These are phyloP conservation scores for Apiospora hydei DNA, from an alignment of 2,329 filamentous ascomycete genomes.

Conservation along the genomic window DNA sequence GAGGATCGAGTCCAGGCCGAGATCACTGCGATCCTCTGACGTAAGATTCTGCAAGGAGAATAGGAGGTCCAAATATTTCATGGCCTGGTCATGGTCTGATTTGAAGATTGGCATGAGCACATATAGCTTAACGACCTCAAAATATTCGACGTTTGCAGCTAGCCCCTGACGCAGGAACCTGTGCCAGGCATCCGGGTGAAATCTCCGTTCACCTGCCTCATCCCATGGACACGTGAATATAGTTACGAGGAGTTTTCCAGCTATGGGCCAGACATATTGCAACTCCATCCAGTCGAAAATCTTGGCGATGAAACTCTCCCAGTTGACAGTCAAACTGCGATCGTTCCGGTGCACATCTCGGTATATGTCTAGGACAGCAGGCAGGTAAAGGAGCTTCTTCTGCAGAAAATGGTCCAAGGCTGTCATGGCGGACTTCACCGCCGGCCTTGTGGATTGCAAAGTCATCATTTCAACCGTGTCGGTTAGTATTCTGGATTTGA, in stretches of 20 bases:
- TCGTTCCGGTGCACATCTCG: constrained; percentile 38
- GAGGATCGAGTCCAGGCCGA: constrained; percentile 63
- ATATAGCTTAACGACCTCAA: constrained; percentile 71
- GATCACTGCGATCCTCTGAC: constrained; percentile 51
- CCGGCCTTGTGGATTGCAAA: constrained; percentile 65
- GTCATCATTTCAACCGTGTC: constrained; percentile 66
- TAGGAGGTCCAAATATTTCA: constrained; percentile 65
- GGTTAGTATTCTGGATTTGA: constrained; percentile 56
- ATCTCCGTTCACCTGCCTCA: constrained; percentile 38
- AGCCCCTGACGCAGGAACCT: constrained; percentile 62
- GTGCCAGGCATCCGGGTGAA: constrained; percentile 58
- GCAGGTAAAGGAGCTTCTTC: constrained; percentile 62
- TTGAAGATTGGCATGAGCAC: constrained; percentile 70
- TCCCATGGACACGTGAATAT: constrained; percentile 58
- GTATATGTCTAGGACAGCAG: constrained; percentile 55
- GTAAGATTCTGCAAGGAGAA: constrained; percentile 58
- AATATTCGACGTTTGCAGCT: constrained; percentile 54
- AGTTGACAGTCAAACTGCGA: constrained; percentile 43
- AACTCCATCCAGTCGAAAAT: constrained; percentile 64
- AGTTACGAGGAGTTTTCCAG: constrained; percentile 67
- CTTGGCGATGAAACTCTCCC: constrained; percentile 58
- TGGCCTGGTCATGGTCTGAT: constrained; percentile 58
- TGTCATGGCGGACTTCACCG: constrained; percentile 75
- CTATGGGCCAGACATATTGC: constrained; percentile 64
- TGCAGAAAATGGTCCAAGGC: constrained; percentile 70